Conservation (phyloP, 73 alveolate genomes). For the Paramecium primaurelia region DNA sequence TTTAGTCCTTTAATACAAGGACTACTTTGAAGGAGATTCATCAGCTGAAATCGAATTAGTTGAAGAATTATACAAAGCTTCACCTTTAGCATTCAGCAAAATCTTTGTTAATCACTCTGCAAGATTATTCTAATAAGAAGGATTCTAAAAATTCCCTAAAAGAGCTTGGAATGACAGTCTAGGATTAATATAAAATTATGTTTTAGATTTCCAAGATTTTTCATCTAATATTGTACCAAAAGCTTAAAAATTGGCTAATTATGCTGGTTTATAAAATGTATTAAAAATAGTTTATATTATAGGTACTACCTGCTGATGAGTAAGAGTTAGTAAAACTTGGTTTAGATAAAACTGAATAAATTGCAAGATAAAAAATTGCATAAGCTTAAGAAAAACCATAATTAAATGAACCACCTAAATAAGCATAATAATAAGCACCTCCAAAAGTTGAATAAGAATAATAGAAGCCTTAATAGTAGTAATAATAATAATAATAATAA, state of each 20-base stretch:
- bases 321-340: not conserved
- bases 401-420: not conserved
- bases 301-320: slow-evolving; percentile 32
- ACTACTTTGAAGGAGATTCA: slow-evolving; percentile 81
- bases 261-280: slow-evolving; percentile 84
- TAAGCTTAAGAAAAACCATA: slow-evolving; percentile 20
- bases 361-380: not conserved
- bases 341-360: not conserved
- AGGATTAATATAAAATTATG: slow-evolving; percentile 45
- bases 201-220: slow-evolving; percentile 40
- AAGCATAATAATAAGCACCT: not conserved
- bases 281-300: not conserved
- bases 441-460: not conserved
- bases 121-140: not conserved
- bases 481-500: not conserved
- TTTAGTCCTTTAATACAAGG: slow-evolving; percentile 71
- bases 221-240: slow-evolving; percentile 44
- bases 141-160: slow-evolving; percentile 49
- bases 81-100: slow-evolving; percentile 11
- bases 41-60: slow-evolving; percentile 66
- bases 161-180: slow-evolving; percentile 56
- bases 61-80: slow-evolving; percentile 41
- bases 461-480: not conserved
- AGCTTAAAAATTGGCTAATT: slow-evolving; percentile 76
- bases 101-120: slow-evolving; percentile 41